phyloP scores from a whole-genome alignment of 345 rosid species.

The Sonneratia alba region DNA sequence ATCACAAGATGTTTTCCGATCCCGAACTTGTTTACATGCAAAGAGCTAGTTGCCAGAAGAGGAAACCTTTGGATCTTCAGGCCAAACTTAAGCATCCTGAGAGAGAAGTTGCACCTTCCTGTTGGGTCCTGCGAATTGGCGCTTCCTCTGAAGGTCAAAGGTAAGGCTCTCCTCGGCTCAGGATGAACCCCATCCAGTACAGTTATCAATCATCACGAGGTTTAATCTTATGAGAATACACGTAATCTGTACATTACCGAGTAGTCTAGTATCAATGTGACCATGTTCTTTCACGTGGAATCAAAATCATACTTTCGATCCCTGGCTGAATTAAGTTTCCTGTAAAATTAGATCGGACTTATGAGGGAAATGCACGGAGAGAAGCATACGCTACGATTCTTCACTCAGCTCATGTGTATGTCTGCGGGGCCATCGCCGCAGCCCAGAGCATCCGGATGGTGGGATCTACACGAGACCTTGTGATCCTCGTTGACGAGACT shows the following conservation, averaged over 20 bases:
- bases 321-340: background rate
- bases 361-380: slow-evolving; percentile 45
- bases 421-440: slow-evolving; percentile 87
- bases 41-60: slow-evolving; percentile 46
- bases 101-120: slow-evolving; percentile 74
- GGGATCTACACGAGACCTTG: slow-evolving; percentile 84
- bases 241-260: too few species aligned
- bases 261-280: too few species aligned
- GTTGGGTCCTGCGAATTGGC: slow-evolving; percentile 92
- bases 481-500: slow-evolving; percentile 75
- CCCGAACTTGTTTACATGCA: slow-evolving; percentile 78
- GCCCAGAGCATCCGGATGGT: slow-evolving; percentile 90
- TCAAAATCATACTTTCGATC: background rate
- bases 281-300: background rate
- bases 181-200: background rate
- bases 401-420: slow-evolving; percentile 86
- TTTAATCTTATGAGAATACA: too few species aligned
- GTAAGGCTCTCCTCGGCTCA: slow-evolving; percentile 18
- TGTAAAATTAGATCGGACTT: slow-evolving; percentile 30
- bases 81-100: slow-evolving; percentile 53
- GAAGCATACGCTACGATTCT: slow-evolving; percentile 95
- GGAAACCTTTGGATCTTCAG: slow-evolving; percentile 66
- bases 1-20: slow-evolving; percentile 62
- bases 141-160: slow-evolving; percentile 66
- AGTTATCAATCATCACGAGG: too few species aligned